Base-by-base conservation (phyloP, 208 protist species). In the Acanthamoeba royreba region DNA sequence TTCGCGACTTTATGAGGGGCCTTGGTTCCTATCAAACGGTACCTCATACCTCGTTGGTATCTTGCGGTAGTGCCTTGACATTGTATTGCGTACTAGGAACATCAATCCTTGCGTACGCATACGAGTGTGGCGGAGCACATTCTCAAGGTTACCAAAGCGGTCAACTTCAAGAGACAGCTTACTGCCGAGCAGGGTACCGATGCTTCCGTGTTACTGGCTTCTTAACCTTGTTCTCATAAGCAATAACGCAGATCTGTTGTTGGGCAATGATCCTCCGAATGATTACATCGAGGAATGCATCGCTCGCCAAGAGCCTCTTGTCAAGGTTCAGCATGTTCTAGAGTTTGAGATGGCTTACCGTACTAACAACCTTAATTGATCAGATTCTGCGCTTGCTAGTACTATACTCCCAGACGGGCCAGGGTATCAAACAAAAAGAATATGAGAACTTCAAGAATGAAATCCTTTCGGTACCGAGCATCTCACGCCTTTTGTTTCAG, bases 261-360 rank as follows among this genome's bases (percentile, higher is more conserved):
- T 49, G 52, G 94, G 94, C 1, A 55, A 63, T 40, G 93, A 95
- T 46, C 33, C 46, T 9, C 42, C n/a, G 42, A 79, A 47, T 42
- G 83, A 93, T 38, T 97, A 95, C 74, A 92, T 97, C 0, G 96
- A 97, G 25, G 93, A 96, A 28, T 96, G 81, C 58, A 96, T 97
- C 38, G 61, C 87, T n/a, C 88, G 87, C 19, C 92, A 96, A 74
- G 96, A 96, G 38, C 87, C 93, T 28, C 42, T 96, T 22, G 66
- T 79, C 17, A 97, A 96, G 77, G 28, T 83, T 43, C 55, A 63
- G n/a, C 49, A 58, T 25, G 25, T 17, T 28, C 0, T 47, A 4
- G n/a, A 25, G 28, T 17, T 15, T 25, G 58, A 28, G 58, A 15
- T 15, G 9, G 28, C 58, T 7, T 72, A 8, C 22, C 22, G 28